A percentile compares a stretch with the other conserved stretches of the same genome.
phyloP scores from a whole-genome alignment of 306 rosid genomes.

The Gynostemma pentaphyllum region DNA sequence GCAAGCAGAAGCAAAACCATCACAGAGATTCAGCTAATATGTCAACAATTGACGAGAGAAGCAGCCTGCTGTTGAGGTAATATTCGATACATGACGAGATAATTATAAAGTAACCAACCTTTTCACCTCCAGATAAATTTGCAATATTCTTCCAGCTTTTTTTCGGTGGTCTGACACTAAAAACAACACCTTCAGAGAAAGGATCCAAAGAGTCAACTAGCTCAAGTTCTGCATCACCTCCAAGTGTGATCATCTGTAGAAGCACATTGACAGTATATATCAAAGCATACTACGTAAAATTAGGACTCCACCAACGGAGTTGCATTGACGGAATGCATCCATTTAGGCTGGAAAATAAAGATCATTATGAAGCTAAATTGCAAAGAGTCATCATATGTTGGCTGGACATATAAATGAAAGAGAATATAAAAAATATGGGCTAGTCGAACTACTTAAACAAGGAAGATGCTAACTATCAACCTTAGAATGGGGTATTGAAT shows the following conservation, averaged over 20 bases:
- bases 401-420: neutral
- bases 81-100: no score
- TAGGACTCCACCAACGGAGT: neutral
- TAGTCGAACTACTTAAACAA: neutral
- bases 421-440: neutral
- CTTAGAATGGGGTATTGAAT: neutral
- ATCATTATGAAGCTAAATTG: neutral
- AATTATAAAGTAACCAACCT: constrained; percentile 30
- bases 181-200: constrained; percentile 96
- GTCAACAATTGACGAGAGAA: neutral
- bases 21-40: neutral
- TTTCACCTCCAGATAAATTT: constrained; percentile 96
- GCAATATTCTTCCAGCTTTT: constrained; percentile 99
- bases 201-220: constrained; percentile 97
- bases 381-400: neutral
- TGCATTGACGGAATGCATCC: no score
- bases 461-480: neutral
- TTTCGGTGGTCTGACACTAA: constrained; percentile 95
- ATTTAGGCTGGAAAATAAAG: neutral
- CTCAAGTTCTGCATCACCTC: constrained; percentile 98
- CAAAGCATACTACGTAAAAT: neutral
- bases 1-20: constrained; percentile 21
- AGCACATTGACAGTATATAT: neutral
- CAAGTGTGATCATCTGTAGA: constrained; percentile 88
- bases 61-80: constrained; percentile 1